Conservation (phyloP, 208 protist species). For the Trypanosomatidae sp. region DNA sequence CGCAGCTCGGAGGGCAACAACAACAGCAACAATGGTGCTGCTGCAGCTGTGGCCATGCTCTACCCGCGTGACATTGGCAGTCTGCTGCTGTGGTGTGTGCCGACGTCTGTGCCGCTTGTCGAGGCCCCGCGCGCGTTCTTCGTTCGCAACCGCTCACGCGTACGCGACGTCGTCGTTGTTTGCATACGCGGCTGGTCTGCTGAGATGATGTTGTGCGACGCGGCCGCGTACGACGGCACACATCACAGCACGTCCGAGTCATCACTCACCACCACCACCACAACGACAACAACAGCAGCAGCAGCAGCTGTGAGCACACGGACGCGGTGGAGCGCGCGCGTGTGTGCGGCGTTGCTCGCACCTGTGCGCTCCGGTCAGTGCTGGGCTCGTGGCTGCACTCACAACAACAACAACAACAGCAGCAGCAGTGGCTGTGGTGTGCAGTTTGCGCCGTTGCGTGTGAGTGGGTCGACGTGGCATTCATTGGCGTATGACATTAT, state of each 20-base stretch:
- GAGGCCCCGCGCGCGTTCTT: constrained; percentile 63
- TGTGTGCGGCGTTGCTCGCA: constrained; percentile 12
- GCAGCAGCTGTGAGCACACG: background rate
- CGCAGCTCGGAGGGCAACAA: background rate
- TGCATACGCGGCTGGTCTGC: constrained; percentile 75
- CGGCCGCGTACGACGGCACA: no score
- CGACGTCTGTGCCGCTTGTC: constrained; percentile 41
- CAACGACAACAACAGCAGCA: background rate
- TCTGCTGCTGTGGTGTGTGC: constrained; percentile 65
- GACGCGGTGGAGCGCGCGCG: constrained; percentile 7
- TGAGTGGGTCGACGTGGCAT: no score
- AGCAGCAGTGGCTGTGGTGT: background rate
- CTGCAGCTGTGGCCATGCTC: no score
- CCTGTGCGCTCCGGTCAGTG: constrained; percentile 20
- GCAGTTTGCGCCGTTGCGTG: constrained; percentile 3
- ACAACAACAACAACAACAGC: no score
- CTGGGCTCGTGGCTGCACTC: constrained; percentile 40
- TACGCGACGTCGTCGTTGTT: constrained; percentile 58
- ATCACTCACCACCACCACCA: background rate
- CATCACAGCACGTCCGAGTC: background rate
- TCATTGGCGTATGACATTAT: no score
- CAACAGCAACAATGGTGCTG: background rate
- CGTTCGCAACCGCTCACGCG: constrained; percentile 50
- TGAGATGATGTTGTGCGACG: constrained; percentile 49
- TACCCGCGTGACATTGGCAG: constrained; percentile 53